Base-by-base conservation (phyloP, 768 basidiomycete species). In the Sporobolomyces roseus region DNA sequence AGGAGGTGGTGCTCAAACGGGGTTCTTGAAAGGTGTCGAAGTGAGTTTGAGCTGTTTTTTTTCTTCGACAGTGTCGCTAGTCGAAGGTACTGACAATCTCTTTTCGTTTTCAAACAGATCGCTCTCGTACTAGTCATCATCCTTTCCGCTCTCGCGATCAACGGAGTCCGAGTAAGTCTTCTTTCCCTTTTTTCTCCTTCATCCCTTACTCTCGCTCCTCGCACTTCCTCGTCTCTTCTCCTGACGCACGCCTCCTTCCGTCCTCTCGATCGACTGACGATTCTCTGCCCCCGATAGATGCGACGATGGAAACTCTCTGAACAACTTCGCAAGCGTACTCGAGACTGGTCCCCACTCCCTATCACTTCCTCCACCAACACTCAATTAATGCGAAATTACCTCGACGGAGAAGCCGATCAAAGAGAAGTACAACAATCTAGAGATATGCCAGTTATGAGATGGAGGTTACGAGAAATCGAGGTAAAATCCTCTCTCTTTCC, bases 311-410 rank as follows among this genome's bases (percentile, higher is more conserved):
- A 58, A 25, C 71, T 72, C 49, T 48, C 71, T 4, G 50, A 45
- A 45, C 27, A 46, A 13, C 63, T 72, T 6, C 63, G 60, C 33
- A 29, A 45, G 16, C 46, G 54, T 23, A 50, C 63, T 7, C 66
- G 71, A 36, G 71, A 72, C 60, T 72, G 71, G 71, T 68, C 66
- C 8, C 71, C 71, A n/a, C 63, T 72, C 27, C 59, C 71, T 27
- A 61, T 61, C n/a, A 65, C 71, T 21, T 61, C 65, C 9, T 58
- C 60, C 4, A 68, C 71, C 3, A 72, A 72, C 43, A 36, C 45
- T 13, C 53, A 54, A 10, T 48, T 72, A 8, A 60, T 72, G 63
- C 41, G 63, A 10, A 72, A 72, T 41, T 72, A 65, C 49, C 66
- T 72, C 62, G 71, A 69, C 27, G 68, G 68, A 4, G 63, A 64